phyloP scores from a whole-genome alignment of 2,329 filamentous ascomycete species.

The Penicillium paneum region DNA sequence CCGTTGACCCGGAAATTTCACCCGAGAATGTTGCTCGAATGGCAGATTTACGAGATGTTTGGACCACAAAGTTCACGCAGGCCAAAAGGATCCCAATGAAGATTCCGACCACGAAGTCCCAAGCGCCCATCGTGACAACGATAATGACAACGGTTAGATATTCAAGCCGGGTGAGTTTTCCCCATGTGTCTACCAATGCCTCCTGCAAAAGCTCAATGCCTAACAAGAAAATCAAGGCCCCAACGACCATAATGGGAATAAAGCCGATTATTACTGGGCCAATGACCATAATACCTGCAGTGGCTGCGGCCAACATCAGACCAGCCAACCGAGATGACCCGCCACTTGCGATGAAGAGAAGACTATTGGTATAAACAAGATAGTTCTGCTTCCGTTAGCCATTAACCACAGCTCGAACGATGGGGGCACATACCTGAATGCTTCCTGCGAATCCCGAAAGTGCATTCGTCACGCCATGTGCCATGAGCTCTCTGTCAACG shows the following conservation, averaged over 20 bases:
- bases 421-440: constrained; percentile 57
- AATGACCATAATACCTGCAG: constrained; percentile 75
- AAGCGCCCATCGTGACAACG: constrained; percentile 90
- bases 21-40: constrained; percentile 89
- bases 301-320: constrained; percentile 75
- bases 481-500: constrained; percentile 83
- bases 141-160: constrained; percentile 88
- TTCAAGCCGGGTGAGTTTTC: constrained; percentile 80
- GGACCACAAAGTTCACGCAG: constrained; percentile 85
- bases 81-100: constrained; percentile 87
- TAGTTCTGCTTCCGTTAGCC: constrained; percentile 68
- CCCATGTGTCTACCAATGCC: constrained; percentile 82
- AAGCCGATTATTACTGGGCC: constrained; percentile 87
- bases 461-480: constrained; percentile 91
- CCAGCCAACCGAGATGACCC: constrained; percentile 84
- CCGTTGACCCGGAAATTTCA: constrained; percentile 84
- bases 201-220: constrained; percentile 90
- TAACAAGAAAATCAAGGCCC: constrained; percentile 88
- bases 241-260: constrained; percentile 96
- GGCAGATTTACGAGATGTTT: constrained; percentile 84
- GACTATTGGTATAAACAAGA: constrained; percentile 92
- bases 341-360: constrained; percentile 93
- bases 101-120: constrained; percentile 95
- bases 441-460: constrained; percentile 82
- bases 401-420: not conserved